Evolutionary conservation across 805 yeast species (phyloP).

Genomic region (Zygosaccharomyces bisporus): DNA sequence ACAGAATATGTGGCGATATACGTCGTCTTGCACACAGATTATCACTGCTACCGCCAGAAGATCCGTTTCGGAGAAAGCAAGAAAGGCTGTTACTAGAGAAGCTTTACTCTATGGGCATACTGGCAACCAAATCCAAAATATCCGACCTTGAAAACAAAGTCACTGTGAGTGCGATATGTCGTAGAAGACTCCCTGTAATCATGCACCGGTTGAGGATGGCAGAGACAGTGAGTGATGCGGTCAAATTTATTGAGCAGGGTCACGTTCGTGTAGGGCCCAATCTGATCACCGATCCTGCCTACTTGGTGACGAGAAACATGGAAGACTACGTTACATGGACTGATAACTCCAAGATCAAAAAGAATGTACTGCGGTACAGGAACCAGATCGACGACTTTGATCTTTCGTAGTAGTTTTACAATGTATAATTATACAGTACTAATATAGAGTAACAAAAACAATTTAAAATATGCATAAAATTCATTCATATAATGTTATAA

Average conservation of each 20-base stretch:
- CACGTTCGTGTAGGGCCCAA: conserved; percentile 97
- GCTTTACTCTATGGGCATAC: conserved; percentile 80
- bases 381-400: conserved; percentile 64
- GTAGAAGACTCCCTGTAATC: conserved; percentile 89
- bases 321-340: conserved; percentile 98
- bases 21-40: conserved; percentile 83
- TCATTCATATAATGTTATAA: conserved; percentile 24
- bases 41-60: conserved; percentile 80
- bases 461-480: conserved; percentile 3
- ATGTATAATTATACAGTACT: not conserved
- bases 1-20: conserved; percentile 86
- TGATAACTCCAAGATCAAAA: conserved; percentile 90
- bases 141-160: conserved; percentile 89
- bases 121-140: conserved; percentile 83
- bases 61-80: conserved; percentile 81
- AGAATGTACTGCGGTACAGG: conserved; percentile 81
- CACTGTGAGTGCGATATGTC: conserved; percentile 87
- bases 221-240: conserved; percentile 81
- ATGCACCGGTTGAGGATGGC: conserved; percentile 96
- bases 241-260: conserved; percentile 91
- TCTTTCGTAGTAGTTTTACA: conserved; percentile 35
- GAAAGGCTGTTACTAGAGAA: conserved; percentile 87
- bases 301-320: conserved; percentile 84
- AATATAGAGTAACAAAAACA: conserved; percentile 7
- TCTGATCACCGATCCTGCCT: conserved; percentile 93